These are phyloP conservation scores for barrel medic (Medicago truncatula) DNA, from an alignment of 306 rosid species.

Conservation along the genomic window DNA sequence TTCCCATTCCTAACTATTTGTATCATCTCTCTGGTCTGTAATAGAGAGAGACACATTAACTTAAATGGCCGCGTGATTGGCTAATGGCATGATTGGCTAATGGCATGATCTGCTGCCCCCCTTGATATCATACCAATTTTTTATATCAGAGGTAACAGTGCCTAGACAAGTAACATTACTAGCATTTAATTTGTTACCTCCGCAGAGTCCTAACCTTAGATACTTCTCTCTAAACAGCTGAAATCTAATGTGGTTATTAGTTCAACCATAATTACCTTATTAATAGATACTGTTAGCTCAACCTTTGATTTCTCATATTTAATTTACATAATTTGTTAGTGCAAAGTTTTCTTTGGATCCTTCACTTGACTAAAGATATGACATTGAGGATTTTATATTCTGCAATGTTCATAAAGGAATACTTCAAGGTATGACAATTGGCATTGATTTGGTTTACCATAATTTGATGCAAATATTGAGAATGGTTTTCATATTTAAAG, in stretches of 20 bases:
- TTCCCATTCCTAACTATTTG: neutral
- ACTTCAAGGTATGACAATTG: slow-evolving; percentile 73
- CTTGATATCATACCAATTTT: neutral
- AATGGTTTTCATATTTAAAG: slow-evolving; percentile 12
- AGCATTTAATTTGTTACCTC: neutral
- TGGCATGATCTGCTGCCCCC: slow-evolving; percentile 7
- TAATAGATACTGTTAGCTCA: slow-evolving; percentile 1
- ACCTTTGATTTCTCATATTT: slow-evolving; percentile 33
- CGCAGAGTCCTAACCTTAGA: slow-evolving; percentile 1
- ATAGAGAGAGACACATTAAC: neutral
- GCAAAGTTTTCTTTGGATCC: slow-evolving; percentile 45
- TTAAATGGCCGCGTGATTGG: neutral
- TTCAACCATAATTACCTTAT: slow-evolving; percentile 11
- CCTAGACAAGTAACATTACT: slow-evolving; percentile 1
- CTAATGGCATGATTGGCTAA: slow-evolving; percentile 9
- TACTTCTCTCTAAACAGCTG: slow-evolving; percentile 28
- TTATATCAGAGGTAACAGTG: neutral
- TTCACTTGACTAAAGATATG: slow-evolving; percentile 83
- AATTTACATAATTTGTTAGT: slow-evolving; percentile 26
- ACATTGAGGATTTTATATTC: slow-evolving; percentile 81
- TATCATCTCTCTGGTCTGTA: slow-evolving; percentile 7
- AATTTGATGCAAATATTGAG: slow-evolving; percentile 33
- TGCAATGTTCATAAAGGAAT: slow-evolving; percentile 66
- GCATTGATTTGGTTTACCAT: slow-evolving; percentile 32
- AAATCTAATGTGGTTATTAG: slow-evolving; percentile 13